These are phyloP conservation scores for Didymella pomorum DNA, from an alignment of 2,329 filamentous ascomycete species.

Conservation along the genomic window DNA sequence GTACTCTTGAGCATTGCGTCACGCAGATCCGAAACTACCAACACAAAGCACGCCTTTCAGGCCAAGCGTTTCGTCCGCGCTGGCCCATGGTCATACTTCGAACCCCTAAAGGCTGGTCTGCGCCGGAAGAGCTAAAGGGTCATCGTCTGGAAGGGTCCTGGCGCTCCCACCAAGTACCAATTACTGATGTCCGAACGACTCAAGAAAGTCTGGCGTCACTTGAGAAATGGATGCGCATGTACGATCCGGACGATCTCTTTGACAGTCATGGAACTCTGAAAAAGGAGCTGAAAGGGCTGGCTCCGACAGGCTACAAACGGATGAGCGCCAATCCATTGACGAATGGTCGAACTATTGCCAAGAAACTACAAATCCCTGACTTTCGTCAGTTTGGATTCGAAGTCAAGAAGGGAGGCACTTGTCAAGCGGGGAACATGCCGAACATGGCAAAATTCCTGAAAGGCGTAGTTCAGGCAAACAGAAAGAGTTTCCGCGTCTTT, in stretches of 20 bases:
- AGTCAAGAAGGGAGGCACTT: conserved; percentile 67
- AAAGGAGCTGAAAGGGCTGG: conserved; percentile 68
- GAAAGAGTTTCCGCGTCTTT: conserved; percentile 75
- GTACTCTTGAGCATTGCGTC: conserved; percentile 76
- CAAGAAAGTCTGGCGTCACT: conserved; percentile 70
- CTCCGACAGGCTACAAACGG: conserved; percentile 70
- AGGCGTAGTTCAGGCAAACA: conserved; percentile 72
- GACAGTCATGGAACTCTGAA: conserved; percentile 69
- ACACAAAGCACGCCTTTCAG: conserved; percentile 73
- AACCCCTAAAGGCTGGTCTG: conserved; percentile 82
- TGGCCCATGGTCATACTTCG: conserved; percentile 84
- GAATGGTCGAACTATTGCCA: conserved; percentile 73
- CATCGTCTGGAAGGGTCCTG: conserved; percentile 80
- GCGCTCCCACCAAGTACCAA: conserved; percentile 79
- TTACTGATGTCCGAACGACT: conserved; percentile 73
- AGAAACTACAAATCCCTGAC: conserved; percentile 72
- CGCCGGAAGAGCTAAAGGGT: conserved; percentile 73
- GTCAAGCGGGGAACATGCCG: conserved; percentile 69
- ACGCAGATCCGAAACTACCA: conserved; percentile 73
- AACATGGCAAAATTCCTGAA: conserved; percentile 73
- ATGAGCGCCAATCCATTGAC: conserved; percentile 81
- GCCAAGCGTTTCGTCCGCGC: conserved; percentile 72
- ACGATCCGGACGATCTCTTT: conserved; percentile 77
- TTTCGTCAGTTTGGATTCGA: conserved; percentile 73
- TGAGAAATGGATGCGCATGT: conserved; percentile 79